phyloP scores from a whole-genome alignment of 345 rosid species.

The Litchi chinensis region DNA sequence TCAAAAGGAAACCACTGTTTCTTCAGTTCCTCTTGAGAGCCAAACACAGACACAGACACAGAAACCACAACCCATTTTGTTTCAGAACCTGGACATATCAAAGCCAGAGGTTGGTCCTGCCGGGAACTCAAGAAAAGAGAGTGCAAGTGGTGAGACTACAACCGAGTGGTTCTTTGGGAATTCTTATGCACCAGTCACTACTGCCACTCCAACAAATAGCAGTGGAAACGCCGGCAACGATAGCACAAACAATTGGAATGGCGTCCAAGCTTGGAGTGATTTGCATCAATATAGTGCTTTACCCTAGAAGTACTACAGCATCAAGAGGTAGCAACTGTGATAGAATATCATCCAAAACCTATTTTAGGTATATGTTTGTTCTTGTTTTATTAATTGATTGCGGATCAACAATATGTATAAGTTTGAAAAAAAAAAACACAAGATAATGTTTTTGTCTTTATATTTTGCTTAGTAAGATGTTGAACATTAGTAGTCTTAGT shows the following conservation, averaged over 20 bases:
- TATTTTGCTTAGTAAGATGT: conserved; percentile 23
- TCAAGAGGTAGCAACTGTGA: conserved; percentile 20
- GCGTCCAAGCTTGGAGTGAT: conserved; percentile 49
- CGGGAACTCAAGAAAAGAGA: conserved; percentile 40
- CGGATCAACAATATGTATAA: conserved; percentile 33
- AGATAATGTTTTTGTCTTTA: conserved; percentile 13
- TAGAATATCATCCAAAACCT: conserved; percentile 18
- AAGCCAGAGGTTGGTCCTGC: conserved; percentile 28
- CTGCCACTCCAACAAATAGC: conserved; percentile 37
- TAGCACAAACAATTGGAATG: conserved; percentile 37
- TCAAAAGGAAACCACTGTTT: conserved; percentile 30
- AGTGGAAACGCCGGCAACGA: conserved; percentile 35
- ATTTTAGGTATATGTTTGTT: conserved; percentile 39
- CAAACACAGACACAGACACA: conserved; percentile 49
- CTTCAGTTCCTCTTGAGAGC: conserved; percentile 34
- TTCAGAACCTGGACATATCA: conserved; percentile 61
- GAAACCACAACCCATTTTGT: conserved; percentile 62
- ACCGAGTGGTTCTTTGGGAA: conserved; percentile 78
- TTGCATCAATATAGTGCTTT: conserved; percentile 47
- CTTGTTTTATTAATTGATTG: conserved; percentile 21
- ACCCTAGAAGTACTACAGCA: conserved; percentile 40
- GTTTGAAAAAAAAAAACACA: conserved; percentile 13
- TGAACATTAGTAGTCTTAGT: conserved; percentile 22
- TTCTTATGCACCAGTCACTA: conserved; percentile 42
- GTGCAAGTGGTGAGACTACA: conserved; percentile 35